These are phyloP conservation scores for Tetraselmis chui DNA, from an alignment of 139 green algal species.

Conservation along the genomic window DNA sequence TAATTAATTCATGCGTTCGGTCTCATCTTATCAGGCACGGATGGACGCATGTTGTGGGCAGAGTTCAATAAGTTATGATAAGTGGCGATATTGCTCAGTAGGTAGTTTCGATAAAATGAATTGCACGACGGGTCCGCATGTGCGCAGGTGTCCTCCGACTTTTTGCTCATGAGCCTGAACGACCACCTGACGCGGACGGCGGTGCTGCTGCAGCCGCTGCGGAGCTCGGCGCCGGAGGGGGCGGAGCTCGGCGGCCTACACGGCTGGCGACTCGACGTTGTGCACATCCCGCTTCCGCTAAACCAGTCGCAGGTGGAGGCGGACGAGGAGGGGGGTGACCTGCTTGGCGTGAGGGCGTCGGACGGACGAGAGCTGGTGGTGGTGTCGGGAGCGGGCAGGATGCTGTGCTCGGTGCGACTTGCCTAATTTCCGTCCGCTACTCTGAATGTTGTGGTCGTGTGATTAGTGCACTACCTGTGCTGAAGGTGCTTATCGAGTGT, in stretches of 20 bases:
- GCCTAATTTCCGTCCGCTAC: too few species aligned
- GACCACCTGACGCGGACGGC: conserved; percentile 54
- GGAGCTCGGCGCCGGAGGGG: background rate
- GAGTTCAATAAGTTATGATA: too few species aligned
- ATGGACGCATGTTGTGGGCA: too few species aligned
- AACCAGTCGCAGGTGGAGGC: background rate
- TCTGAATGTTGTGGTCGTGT: too few species aligned
- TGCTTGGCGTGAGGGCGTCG: background rate
- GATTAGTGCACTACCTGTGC: too few species aligned
- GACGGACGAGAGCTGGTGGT: background rate
- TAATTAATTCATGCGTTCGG: too few species aligned
- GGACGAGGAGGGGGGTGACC: background rate
- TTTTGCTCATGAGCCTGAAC: conserved; percentile 68
- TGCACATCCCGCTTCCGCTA: background rate
- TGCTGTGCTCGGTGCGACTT: background rate
- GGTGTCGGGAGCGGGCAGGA: background rate
- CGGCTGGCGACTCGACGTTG: background rate
- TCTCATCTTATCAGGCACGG: too few species aligned
- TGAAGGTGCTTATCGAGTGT: too few species aligned
- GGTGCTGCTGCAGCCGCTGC: conserved; percentile 68
- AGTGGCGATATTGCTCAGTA: too few species aligned
- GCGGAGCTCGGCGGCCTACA: background rate
- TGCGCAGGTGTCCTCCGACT: conserved; percentile 36
- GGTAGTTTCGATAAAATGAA: too few species aligned
- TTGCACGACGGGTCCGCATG: too few species aligned